Percentiles rank a stretch among this genome's conserved stretches.
phyloP scores from a whole-genome alignment of 495 filamentous ascomycete genomes.

The Aspergillus haitiensis region DNA sequence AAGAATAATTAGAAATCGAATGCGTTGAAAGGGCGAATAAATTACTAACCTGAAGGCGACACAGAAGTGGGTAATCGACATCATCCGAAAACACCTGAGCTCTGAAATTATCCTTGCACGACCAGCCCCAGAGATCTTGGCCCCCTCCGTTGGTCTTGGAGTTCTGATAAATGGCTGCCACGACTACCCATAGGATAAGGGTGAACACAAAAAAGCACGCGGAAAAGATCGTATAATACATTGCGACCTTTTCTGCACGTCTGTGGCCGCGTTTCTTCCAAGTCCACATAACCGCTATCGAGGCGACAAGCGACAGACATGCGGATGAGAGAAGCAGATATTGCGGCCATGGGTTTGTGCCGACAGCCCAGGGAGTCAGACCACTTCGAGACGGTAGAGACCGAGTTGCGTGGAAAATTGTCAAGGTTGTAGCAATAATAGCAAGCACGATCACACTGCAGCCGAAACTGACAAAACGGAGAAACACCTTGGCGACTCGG shows the following conservation, averaged over 20 bases:
- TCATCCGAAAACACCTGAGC: conserved; percentile 70
- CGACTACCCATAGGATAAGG: conserved; percentile 88
- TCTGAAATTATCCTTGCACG: conserved; percentile 84
- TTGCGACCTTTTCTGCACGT: conserved; percentile 84
- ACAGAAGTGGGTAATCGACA: conserved; percentile 88
- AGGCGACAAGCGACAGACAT: conserved; percentile 75
- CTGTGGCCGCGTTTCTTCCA: conserved; percentile 89
- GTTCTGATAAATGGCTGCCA: conserved; percentile 79
- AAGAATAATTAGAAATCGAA: conserved; percentile 3
- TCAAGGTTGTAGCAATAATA: conserved; percentile 79
- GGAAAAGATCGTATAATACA: conserved; percentile 92
- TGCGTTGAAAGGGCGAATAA: not conserved
- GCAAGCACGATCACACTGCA: conserved; percentile 93
- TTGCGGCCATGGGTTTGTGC: conserved; percentile 87
- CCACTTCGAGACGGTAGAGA: conserved; percentile 69
- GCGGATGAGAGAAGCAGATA: conserved; percentile 75
- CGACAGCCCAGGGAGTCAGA: conserved; percentile 77
- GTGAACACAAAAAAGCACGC: conserved; percentile 92
- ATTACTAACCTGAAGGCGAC: conserved; percentile 77
- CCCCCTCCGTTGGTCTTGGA: conserved; percentile 67
- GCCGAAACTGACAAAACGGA: conserved; percentile 91
- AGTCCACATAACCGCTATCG: conserved; percentile 75
- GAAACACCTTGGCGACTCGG: conserved; percentile 88
- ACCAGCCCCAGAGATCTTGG: conserved; percentile 96
- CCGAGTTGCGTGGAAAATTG: conserved; percentile 85